Evolutionary conservation across 1,284 basidiomycete genomes (phyloP).

Genomic region (Leucoagaricus sp.): DNA sequence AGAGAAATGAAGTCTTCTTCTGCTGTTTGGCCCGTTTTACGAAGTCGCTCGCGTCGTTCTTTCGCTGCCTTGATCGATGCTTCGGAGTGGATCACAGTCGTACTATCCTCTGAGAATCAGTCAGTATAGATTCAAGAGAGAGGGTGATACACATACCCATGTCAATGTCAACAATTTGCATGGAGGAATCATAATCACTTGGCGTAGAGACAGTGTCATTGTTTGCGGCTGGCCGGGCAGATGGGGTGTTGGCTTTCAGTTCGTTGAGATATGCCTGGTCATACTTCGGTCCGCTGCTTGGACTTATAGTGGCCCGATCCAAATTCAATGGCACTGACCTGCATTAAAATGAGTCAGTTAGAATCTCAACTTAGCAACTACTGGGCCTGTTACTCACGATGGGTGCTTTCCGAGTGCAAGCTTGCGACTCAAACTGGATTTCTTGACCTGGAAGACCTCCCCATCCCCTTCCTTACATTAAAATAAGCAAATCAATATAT

Average conservation of each 20-base stretch:
- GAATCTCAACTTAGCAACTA: background rate
- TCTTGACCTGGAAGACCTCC: constrained; percentile 75
- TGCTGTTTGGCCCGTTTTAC: constrained; percentile 41
- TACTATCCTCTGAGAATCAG: constrained; percentile 18
- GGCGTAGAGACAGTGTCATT: constrained; percentile 51
- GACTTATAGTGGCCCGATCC: constrained; percentile 54
- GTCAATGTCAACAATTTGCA: constrained; percentile 35
- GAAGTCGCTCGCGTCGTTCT: constrained; percentile 71
- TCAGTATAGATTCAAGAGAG: constrained; percentile 1
- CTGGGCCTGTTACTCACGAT: constrained; percentile 36
- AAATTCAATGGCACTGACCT: constrained; percentile 42
- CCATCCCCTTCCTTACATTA: constrained; percentile 51
- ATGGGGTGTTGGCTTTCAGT: constrained; percentile 80
- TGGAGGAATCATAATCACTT: constrained; percentile 42
- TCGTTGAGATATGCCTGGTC: constrained; percentile 79
- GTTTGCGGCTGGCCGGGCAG: constrained; percentile 44
- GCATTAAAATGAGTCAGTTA: constrained; percentile 1
- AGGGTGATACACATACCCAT: constrained; percentile 45
- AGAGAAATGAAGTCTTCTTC: constrained; percentile 87
- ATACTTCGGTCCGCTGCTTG: constrained; percentile 61
- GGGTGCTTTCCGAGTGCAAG: constrained; percentile 56
- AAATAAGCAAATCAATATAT: constrained; percentile 25
- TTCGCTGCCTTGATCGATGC: constrained; percentile 80
- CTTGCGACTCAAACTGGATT: constrained; percentile 71
- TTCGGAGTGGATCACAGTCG: constrained; percentile 68